Evolutionary conservation across 495 filamentous ascomycete species (phyloP).

Genomic region (Aspergillus leporis): DNA sequence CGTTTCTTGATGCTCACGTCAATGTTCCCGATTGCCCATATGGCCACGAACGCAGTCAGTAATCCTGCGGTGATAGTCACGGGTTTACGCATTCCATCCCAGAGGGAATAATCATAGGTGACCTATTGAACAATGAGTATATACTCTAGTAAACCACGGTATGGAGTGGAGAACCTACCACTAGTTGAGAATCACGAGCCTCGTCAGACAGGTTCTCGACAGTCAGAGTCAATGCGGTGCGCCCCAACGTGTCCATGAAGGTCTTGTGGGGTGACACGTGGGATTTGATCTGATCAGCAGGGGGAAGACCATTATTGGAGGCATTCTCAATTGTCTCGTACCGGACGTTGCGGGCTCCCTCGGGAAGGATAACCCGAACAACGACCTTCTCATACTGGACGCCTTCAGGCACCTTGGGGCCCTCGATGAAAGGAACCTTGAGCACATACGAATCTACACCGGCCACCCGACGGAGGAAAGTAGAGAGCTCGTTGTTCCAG

Average conservation of each 20-base stretch:
- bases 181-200: constrained; percentile 72
- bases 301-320: constrained; percentile 41
- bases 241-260: constrained; percentile 91
- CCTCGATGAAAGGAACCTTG: constrained; percentile 94
- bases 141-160: neutral
- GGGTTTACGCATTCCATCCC: constrained; percentile 81
- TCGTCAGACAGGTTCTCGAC: constrained; percentile 89
- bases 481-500: constrained; percentile 83
- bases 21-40: constrained; percentile 75
- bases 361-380: constrained; percentile 81
- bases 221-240: constrained; percentile 77
- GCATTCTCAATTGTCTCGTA: constrained; percentile 39
- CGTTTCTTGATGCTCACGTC: constrained; percentile 69
- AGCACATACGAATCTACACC: constrained; percentile 72
- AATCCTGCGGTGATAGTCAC: constrained; percentile 76
- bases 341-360: constrained; percentile 81
- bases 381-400: constrained; percentile 80
- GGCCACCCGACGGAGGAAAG: constrained; percentile 66
- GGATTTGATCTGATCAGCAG: constrained; percentile 35
- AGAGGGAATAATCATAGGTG: constrained; percentile 81
- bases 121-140: constrained; percentile 38
- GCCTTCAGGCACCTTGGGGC: constrained; percentile 80
- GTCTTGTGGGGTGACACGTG: constrained; percentile 70
- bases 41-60: constrained; percentile 69
- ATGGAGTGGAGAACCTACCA: constrained; percentile 48